Percentiles rank a stretch among this genome's conserved stretches.
phyloP scores from a whole-genome alignment of 495 filamentous ascomycete genomes.

The Ramalina intermedia region DNA sequence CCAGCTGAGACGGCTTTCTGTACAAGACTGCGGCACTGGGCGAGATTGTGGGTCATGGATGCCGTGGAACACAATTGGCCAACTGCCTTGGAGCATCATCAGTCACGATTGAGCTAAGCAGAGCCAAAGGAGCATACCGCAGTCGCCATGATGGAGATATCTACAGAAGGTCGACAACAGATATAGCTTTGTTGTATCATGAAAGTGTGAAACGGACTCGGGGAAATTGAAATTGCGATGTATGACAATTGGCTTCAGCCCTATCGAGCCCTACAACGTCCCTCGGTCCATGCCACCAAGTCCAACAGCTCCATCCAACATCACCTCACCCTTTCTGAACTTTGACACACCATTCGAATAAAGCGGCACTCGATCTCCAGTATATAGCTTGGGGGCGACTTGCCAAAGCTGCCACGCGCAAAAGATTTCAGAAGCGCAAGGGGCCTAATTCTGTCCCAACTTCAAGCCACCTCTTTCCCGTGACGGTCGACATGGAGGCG shows the following conservation, averaged over 20 bases:
- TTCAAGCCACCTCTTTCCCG: background rate
- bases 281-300: no score
- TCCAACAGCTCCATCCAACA: no score
- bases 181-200: background rate
- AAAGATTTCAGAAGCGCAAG: background rate
- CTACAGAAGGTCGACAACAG: background rate
- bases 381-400: no score
- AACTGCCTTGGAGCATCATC: conserved; percentile 43
- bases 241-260: no score
- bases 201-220: no score
- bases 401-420: no score
- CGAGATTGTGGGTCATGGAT: conserved; percentile 62
- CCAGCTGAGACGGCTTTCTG: conserved; percentile 58
- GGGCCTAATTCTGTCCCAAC: background rate
- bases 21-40: conserved; percentile 57
- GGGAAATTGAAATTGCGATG: no score
- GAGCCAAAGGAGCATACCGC: background rate
- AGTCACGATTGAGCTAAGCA: background rate
- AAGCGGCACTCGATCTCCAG: no score
- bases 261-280: no score
- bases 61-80: conserved; percentile 79
- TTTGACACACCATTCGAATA: no score
- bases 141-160: background rate
- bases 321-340: no score
- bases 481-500: no score